Evolutionary conservation across 2,329 filamentous ascomycete genomes (phyloP).

Genomic region (Atkinsonella hypoxylon): DNA sequence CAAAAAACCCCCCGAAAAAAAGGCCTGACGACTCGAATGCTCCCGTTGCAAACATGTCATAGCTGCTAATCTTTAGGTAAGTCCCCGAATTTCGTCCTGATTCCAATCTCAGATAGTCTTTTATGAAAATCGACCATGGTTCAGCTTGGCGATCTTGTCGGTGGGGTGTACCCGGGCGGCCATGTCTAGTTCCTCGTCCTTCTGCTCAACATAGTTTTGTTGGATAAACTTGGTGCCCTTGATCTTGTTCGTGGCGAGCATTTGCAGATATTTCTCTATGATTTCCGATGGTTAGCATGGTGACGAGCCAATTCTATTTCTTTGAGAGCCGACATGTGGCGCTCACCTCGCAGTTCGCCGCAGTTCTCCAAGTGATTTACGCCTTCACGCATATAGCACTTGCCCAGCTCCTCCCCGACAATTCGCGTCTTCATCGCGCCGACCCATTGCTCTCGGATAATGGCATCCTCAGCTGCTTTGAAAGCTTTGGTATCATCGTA

Average conservation of each 20-base stretch:
- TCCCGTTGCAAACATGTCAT: neutral
- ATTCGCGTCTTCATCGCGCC: constrained; percentile 79
- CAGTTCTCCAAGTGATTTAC: constrained; percentile 87
- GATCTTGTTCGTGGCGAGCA: constrained; percentile 65
- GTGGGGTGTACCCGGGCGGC: constrained; percentile 27
- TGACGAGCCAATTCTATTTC: neutral
- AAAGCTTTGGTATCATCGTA: constrained; percentile 71
- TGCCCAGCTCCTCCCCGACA: constrained; percentile 71
- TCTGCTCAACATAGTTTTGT: constrained; percentile 58
- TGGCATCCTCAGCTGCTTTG: constrained; percentile 72
- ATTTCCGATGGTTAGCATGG: neutral
- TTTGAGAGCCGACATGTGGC: neutral
- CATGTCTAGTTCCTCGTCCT: constrained; percentile 27
- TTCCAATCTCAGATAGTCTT: constrained; percentile 1
- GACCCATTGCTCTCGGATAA: constrained; percentile 81
- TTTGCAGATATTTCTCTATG: constrained; percentile 60
- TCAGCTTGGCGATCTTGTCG: constrained; percentile 27
- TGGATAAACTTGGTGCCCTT: constrained; percentile 71
- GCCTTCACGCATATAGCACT: constrained; percentile 75
- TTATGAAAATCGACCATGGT: constrained; percentile 23
- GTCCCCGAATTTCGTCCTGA: neutral
- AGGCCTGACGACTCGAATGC: neutral
- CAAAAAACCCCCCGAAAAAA: neutral
- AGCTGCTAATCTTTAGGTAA: neutral
- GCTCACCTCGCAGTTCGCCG: constrained; percentile 61